Evolutionary conservation across 179 eudicot species (phyloP).

Genomic region (Camellia oleifera): DNA sequence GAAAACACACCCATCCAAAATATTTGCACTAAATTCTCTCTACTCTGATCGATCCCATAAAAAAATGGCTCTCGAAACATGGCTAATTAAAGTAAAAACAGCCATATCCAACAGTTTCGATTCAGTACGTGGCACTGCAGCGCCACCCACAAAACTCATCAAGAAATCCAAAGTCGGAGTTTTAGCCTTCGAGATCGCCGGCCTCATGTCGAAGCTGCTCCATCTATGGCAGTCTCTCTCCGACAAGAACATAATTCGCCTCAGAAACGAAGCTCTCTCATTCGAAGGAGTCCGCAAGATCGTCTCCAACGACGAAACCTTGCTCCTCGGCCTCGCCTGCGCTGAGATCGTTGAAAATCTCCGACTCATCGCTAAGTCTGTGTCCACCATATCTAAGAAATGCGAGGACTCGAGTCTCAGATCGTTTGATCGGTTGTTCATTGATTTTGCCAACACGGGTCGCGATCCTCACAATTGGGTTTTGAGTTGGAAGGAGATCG

Average conservation of each 20-base stretch:
- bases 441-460: conserved; percentile 66
- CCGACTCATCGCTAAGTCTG: conserved; percentile 36
- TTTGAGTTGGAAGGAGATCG: conserved; percentile 53
- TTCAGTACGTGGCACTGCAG: conserved; percentile 18
- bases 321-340: conserved; percentile 63
- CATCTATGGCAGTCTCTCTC: conserved; percentile 68
- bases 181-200: conserved; percentile 69
- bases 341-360: conserved; percentile 64
- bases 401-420: conserved; percentile 47
- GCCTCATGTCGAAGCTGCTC: conserved; percentile 64
- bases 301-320: conserved; percentile 72
- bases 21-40: neutral
- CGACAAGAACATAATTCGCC: conserved; percentile 46
- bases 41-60: neutral
- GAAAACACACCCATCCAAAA: neutral
- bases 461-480: conserved; percentile 60
- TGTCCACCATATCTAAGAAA: conserved; percentile 36
- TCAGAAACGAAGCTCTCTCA: conserved; percentile 45
- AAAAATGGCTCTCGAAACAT: conserved; percentile 42
- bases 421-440: conserved; percentile 40
- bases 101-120: conserved; percentile 30
- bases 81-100: conserved; percentile 44
- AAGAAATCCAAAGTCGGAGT: conserved; percentile 47
- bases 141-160: conserved; percentile 10
- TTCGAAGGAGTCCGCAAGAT: conserved; percentile 72